A percentile compares a stretch with the other conserved stretches of the same genome.
phyloP scores from a whole-genome alignment of 2,329 filamentous ascomycete genomes.

The Arthrobotrys sphaeroides region DNA sequence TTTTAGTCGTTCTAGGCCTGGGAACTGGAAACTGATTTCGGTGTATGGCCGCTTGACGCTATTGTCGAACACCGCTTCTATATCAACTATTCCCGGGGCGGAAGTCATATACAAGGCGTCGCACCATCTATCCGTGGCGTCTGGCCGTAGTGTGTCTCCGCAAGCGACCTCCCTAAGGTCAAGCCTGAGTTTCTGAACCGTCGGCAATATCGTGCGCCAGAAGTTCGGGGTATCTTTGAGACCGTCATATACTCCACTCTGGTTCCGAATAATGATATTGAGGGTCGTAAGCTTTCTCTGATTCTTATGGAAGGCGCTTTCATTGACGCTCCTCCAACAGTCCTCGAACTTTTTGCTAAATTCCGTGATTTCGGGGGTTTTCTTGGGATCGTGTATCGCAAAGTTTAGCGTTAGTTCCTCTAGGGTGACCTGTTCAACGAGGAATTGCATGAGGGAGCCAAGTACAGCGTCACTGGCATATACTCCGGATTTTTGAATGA shows the following conservation, averaged over 20 bases:
- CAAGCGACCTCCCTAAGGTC: background rate
- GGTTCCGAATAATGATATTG: constrained; percentile 17
- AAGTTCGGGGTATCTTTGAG: background rate
- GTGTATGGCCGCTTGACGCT: background rate
- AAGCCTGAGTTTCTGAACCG: constrained; percentile 5
- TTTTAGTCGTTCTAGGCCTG: constrained; percentile 5
- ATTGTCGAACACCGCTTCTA: constrained; percentile 9
- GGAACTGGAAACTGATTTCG: constrained; percentile 13
- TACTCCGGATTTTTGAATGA: background rate
- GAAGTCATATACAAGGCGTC: constrained; percentile 2
- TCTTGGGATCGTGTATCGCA: background rate
- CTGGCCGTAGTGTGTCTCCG: background rate
- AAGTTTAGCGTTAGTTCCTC: constrained; percentile 29
- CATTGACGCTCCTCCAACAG: constrained; percentile 4
- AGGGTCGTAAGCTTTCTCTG: constrained; percentile 3
- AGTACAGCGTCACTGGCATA: constrained; percentile 35
- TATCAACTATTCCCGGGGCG: background rate
- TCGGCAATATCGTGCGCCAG: constrained; percentile 17
- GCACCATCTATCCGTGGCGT: background rate
- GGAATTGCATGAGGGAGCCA: constrained; percentile 18
- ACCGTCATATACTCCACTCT: background rate
- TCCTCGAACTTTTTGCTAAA: background rate
- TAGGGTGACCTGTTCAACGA: constrained; percentile 31
- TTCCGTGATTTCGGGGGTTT: background rate
- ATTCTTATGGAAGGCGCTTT: background rate